Evolutionary conservation across 1,284 basidiomycete genomes (phyloP).

Genomic region (Pisolithus thermaeus): DNA sequence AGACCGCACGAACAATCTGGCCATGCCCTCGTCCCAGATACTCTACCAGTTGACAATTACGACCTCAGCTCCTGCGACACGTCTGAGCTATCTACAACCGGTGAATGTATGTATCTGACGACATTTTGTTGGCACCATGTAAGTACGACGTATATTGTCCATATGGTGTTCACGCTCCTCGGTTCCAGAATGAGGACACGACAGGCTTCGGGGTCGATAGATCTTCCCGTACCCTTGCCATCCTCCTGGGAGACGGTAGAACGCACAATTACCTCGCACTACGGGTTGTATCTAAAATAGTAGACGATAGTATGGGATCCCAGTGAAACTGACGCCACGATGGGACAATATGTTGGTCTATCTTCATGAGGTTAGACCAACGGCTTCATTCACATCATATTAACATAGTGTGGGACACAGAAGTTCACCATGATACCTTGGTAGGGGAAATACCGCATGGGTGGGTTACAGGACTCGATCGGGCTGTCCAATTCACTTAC

Average conservation of each 20-base stretch:
- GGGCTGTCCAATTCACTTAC: slow-evolving; percentile 29
- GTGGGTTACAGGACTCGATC: slow-evolving; percentile 10
- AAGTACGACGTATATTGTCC: slow-evolving; percentile 61
- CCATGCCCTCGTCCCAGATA: slow-evolving; percentile 37
- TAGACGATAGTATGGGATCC: slow-evolving; percentile 82
- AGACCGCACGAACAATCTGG: slow-evolving; percentile 30
- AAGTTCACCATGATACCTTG: slow-evolving; percentile 84
- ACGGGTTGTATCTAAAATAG: slow-evolving; percentile 62
- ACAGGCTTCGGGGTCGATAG: slow-evolving; percentile 60
- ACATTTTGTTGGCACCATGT: slow-evolving; percentile 64
- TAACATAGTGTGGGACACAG: slow-evolving; percentile 3
- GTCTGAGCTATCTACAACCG: slow-evolving; percentile 13
- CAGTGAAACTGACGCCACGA: slow-evolving; percentile 86
- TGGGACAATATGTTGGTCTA: slow-evolving; percentile 82
- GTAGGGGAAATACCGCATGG: slow-evolving; percentile 68
- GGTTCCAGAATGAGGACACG: slow-evolving; percentile 76
- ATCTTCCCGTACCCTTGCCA: slow-evolving; percentile 35
- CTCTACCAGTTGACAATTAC: slow-evolving; percentile 52
- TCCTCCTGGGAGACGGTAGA: slow-evolving; percentile 4
- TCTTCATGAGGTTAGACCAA: slow-evolving; percentile 81
- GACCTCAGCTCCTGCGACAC: slow-evolving; percentile 25
- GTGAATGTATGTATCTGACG: slow-evolving; percentile 40
- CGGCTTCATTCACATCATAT: not conserved
- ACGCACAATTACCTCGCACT: not conserved
- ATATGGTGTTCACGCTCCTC: slow-evolving; percentile 77